Percentiles rank a stretch among this genome's conserved stretches.
phyloP scores from a whole-genome alignment of 1,284 basidiomycete genomes.

The Tilletia horrida region DNA sequence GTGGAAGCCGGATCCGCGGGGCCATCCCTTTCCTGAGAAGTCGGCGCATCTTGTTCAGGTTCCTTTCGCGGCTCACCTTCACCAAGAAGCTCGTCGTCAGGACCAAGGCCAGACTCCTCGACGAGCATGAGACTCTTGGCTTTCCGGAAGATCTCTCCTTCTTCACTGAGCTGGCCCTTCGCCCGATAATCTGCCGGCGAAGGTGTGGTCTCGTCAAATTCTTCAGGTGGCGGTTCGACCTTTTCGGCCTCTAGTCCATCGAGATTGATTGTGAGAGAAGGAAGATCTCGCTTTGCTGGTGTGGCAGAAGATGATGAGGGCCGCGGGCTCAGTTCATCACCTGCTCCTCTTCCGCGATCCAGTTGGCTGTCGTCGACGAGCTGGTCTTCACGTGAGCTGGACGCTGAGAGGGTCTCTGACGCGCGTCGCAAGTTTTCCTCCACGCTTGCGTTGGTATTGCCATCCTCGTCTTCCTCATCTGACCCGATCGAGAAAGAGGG shows the following conservation, averaged over 20 bases:
- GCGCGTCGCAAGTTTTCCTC: constrained; percentile 1
- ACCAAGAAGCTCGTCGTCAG: constrained; percentile 23
- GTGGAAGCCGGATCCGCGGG: background rate
- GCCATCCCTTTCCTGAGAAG: background rate
- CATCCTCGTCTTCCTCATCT: constrained; percentile 38
- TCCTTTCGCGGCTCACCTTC: constrained; percentile 21
- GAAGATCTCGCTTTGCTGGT: constrained; percentile 1
- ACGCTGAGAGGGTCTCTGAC: constrained; percentile 4
- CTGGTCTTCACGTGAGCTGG: background rate
- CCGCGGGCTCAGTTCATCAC: constrained; percentile 6
- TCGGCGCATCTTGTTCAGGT: background rate
- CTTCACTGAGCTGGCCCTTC: constrained; percentile 43
- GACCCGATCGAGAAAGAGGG: constrained; percentile 45
- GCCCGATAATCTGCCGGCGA: constrained; percentile 32
- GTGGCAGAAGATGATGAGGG: background rate
- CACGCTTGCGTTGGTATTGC: background rate
- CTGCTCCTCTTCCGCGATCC: background rate
- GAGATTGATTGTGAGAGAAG: constrained; percentile 3
- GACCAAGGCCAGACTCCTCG: constrained; percentile 22
- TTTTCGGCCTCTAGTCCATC: constrained; percentile 2
- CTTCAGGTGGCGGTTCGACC: background rate
- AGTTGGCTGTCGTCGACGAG: background rate
- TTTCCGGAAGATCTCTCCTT: constrained; percentile 44
- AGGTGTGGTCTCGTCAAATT: background rate
- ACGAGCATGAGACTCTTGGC: constrained; percentile 26